phyloP scores from a whole-genome alignment of 768 basidiomycete species.

The Omphalotus guepiniiformis region DNA sequence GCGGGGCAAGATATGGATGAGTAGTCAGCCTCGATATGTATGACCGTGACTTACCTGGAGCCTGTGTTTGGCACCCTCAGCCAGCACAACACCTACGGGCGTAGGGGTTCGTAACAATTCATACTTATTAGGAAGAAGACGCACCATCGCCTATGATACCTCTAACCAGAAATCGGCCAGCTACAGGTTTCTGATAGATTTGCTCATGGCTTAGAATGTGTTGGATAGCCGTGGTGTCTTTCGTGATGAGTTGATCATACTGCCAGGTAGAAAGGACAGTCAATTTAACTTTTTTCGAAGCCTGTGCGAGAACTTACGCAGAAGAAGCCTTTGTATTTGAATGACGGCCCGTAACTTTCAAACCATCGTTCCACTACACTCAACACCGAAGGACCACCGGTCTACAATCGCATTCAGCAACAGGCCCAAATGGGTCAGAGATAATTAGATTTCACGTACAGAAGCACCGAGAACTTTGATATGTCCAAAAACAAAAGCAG shows the following conservation, averaged over 20 bases:
- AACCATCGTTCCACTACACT: too few relatives aligned
- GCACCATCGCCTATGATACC: conserved; percentile 41
- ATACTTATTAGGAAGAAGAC: background rate
- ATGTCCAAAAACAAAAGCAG: too few relatives aligned
- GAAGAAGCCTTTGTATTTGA: too few relatives aligned
- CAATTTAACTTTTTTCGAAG: background rate
- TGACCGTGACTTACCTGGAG: conserved; percentile 31
- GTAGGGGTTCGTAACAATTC: background rate
- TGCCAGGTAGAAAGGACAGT: conserved; percentile 10
- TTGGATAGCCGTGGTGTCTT: conserved; percentile 58
- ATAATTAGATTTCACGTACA: too few relatives aligned
- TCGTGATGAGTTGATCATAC: conserved; percentile 43
- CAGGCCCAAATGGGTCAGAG: too few relatives aligned
- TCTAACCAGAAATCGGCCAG: conserved; percentile 31
- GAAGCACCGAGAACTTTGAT: too few relatives aligned
- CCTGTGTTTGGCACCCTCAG: conserved; percentile 44
- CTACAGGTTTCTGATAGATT: conserved; percentile 53
- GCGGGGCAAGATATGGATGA: background rate
- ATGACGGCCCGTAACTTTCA: background rate
- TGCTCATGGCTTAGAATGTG: conserved; percentile 57
- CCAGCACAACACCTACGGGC: conserved; percentile 44
- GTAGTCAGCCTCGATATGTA: background rate
- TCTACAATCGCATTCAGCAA: too few relatives aligned
- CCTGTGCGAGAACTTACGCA: too few relatives aligned
- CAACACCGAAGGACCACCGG: too few relatives aligned